Evolutionary conservation across 768 basidiomycete genomes (phyloP).

Genomic region (Podaxis sp.): DNA sequence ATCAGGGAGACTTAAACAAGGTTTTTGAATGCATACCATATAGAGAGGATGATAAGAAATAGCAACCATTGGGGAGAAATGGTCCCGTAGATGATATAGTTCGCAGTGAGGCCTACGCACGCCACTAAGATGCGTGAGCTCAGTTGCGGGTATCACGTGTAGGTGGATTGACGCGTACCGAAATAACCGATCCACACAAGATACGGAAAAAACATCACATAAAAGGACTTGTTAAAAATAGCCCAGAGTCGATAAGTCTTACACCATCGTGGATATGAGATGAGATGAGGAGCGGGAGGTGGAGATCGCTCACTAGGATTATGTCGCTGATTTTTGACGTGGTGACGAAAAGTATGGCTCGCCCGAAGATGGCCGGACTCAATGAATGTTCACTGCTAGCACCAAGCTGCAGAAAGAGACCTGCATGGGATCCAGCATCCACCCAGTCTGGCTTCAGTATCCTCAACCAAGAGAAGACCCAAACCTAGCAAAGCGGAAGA

Average conservation of each 20-base stretch:
- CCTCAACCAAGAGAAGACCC: slow-evolving; percentile 1
- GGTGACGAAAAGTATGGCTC: not conserved
- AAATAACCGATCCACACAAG: slow-evolving; percentile 4
- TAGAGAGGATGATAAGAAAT: not conserved
- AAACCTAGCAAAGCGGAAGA: not conserved
- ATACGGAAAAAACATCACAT: not conserved
- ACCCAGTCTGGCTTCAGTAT: not conserved
- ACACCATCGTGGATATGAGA: not conserved
- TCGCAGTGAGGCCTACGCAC: not conserved
- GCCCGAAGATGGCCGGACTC: not conserved
- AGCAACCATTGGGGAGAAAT: not conserved
- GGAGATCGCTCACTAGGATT: not conserved
- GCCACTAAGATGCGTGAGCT: not conserved
- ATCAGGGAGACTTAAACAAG: not conserved
- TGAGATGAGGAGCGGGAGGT: too few relatives aligned
- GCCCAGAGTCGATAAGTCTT: slow-evolving; percentile 2
- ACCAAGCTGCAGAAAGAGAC: not conserved
- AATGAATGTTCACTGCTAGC: not conserved
- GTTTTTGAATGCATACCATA: not conserved
- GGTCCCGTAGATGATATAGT: not conserved
- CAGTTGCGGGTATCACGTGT: too few relatives aligned
- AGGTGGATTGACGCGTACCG: not conserved
- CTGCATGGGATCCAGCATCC: not conserved
- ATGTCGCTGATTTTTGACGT: not conserved
- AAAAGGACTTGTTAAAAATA: not conserved